Evolutionary conservation across 768 basidiomycete species (phyloP).

Genomic region (Omphalotus guepiniiformis): DNA sequence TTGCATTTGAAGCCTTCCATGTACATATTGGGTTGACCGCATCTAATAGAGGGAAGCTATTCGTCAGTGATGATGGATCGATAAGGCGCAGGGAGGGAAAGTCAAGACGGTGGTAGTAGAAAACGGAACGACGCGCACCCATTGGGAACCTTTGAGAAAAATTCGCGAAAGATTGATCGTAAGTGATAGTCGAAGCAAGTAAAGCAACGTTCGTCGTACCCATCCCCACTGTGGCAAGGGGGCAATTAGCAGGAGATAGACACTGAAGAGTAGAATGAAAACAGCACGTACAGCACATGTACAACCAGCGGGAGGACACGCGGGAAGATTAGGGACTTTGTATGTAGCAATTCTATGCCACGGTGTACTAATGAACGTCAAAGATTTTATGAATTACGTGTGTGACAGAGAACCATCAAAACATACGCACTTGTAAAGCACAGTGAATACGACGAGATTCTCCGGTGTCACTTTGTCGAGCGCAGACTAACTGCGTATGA

Average conservation of each 20-base stretch:
- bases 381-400: not conserved
- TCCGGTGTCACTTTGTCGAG: slow-evolving; percentile 35
- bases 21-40: slow-evolving; percentile 44
- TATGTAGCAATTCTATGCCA: slow-evolving; percentile 41
- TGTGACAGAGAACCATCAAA: not conserved
- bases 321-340: slow-evolving; percentile 37
- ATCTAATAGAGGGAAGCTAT: slow-evolving; percentile 19
- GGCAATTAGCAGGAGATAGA: not conserved
- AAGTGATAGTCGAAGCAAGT: not conserved
- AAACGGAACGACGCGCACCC: slow-evolving; percentile 14
- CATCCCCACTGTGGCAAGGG: slow-evolving; percentile 35
- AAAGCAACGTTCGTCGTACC: slow-evolving; percentile 22
- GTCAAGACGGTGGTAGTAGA: slow-evolving; percentile 1
- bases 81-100: no score
- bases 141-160: slow-evolving; percentile 18
- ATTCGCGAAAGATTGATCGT: not conserved
- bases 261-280: not conserved
- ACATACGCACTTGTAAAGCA: slow-evolving; percentile 31
- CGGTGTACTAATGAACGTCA: slow-evolving; percentile 28
- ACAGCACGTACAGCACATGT: slow-evolving; percentile 35
- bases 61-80: not conserved
- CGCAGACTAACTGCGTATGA: not conserved
- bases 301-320: slow-evolving; percentile 38
- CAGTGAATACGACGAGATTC: slow-evolving; percentile 41
- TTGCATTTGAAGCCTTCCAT: slow-evolving; percentile 38